These are phyloP conservation scores for Tuber melanosporum DNA, from an alignment of 495 filamentous ascomycete genomes.

Conservation along the genomic window DNA sequence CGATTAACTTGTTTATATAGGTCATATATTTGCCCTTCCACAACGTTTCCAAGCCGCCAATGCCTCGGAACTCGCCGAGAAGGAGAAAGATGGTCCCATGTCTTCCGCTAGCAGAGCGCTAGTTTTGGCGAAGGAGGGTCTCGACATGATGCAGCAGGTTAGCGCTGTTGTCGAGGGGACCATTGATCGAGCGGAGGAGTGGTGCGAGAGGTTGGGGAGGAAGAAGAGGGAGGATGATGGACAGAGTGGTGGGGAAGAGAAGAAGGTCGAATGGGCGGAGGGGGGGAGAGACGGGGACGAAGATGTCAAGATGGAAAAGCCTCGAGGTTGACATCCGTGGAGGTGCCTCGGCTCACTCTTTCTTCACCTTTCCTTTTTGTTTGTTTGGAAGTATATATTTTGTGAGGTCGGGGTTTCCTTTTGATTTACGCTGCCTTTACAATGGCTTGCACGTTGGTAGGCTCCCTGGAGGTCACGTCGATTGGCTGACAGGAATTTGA, in stretches of 20 bases:
- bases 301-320: constrained; percentile 16
- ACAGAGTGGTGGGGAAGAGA: constrained; percentile 11
- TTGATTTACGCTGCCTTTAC: neutral
- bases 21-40: constrained; percentile 66
- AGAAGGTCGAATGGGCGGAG: constrained; percentile 18
- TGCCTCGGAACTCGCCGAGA: constrained; percentile 16
- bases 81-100: constrained; percentile 25
- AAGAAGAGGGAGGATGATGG: constrained; percentile 43
- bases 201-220: constrained; percentile 69
- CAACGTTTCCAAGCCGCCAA: constrained; percentile 60
- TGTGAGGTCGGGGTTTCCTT: neutral
- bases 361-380: neutral
- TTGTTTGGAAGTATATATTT: constrained; percentile 1
- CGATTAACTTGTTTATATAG: constrained; percentile 7
- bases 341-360: neutral
- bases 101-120: constrained; percentile 53
- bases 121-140: constrained; percentile 74
- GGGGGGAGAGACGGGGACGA: constrained; percentile 25
- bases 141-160: constrained; percentile 85
- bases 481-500: neutral
- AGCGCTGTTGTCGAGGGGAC: constrained; percentile 75
- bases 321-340: neutral
- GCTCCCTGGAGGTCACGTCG: neutral
- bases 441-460: neutral
- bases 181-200: constrained; percentile 75